Percentiles rank a stretch among this genome's conserved stretches.
These are phyloP conservation scores for Populus tremula DNA, from an alignment of 345 rosid species.

Conservation along the genomic window DNA sequence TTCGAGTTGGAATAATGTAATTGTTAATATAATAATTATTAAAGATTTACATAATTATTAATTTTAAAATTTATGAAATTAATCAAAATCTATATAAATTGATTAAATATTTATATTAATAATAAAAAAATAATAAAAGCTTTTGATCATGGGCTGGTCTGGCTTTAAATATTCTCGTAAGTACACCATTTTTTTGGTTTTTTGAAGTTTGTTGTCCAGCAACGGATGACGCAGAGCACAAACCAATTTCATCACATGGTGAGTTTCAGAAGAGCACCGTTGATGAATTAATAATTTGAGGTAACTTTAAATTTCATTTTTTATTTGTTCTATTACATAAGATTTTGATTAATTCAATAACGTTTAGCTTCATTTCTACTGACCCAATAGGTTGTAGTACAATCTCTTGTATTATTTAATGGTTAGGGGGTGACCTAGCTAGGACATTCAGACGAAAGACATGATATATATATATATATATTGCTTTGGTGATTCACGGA, in stretches of 20 bases:
- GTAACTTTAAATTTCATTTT: neutral
- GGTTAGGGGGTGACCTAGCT: neutral
- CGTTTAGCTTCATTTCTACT: neutral
- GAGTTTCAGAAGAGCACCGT: constrained; percentile 25
- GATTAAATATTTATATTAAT: too few species aligned
- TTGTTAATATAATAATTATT: too few species aligned
- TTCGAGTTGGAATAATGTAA: too few species aligned
- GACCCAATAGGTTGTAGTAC: constrained; percentile 19
- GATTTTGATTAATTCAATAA: neutral
- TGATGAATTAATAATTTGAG: constrained; percentile 13
- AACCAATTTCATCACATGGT: constrained; percentile 36
- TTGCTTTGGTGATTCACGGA: neutral
- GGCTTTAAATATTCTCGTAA: constrained; percentile 9
- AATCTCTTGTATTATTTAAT: neutral
- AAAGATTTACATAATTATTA: too few species aligned
- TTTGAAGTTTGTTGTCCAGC: constrained; percentile 21
- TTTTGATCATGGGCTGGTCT: neutral
- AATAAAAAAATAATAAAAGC: too few species aligned
- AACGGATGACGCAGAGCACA: constrained; percentile 17
- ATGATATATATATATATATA: neutral
- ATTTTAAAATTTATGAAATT: too few species aligned
- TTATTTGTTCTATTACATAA: neutral
- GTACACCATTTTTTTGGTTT: neutral
- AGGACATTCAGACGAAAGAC: neutral
- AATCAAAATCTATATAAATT: too few species aligned